Evolutionary conservation across 805 yeast genomes (phyloP), one percentile per base, ranked within the genome.

Genomic region (Teunomyces panamensis): DNA sequence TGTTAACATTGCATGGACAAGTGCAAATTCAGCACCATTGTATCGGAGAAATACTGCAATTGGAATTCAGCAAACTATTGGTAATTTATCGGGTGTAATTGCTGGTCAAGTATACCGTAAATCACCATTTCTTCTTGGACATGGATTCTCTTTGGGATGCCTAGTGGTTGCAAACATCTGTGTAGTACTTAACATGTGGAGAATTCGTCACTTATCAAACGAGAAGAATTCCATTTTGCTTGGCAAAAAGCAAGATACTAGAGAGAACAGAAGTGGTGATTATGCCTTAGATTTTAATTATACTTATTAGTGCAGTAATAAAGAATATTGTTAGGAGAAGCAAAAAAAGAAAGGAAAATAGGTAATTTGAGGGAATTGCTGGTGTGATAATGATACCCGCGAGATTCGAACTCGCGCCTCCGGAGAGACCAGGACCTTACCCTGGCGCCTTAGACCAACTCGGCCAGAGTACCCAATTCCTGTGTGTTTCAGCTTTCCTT

Each of bases 71-170:
- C 78, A 73, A 53, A 63, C 74, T 2, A 48, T 74, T 13, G 80
- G 79, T 7, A 76, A 76, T 51, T 49, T 69, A 26, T 66, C 79
- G 5, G 81, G 81, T 45, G 74, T 69, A 3, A 60, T 74, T 49
- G 69, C 73, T 30, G 73, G 74, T 26, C 78, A 74, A 53, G 68
- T 75, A 20, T 75, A 73, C 57, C 56, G 71, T 30, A 52, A 56
- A 6, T 56, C 76, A 3, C 75, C 76, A 3, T 74, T 68, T 48
- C 54, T 48, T 10, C 56, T 72, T 27, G 78, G 79, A 2, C 67
- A 72, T 48, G 63, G 67, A 3, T 70, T 71, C 47, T 64, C 76
- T 7, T 51, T 73, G 28, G 77, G 78, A 4, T 54, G 67, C 30
- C 55, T 62, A 30, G 56, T 50, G 7, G 52, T 64, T 27, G 53